Evolutionary conservation across 805 yeast species (phyloP).

Genomic region (Saccharomycopsis sp.): DNA sequence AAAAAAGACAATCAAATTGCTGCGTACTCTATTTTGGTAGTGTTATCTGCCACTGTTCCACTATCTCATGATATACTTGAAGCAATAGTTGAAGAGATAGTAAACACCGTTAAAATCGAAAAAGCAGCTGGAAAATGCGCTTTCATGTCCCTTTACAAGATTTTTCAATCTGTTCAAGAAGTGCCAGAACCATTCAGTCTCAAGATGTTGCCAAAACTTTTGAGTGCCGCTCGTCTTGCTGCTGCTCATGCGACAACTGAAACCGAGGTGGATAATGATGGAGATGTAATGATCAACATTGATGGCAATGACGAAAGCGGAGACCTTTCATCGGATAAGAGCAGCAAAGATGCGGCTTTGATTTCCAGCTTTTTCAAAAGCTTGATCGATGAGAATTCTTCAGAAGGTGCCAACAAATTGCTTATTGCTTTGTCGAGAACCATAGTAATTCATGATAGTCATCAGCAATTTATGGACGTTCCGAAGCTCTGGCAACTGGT

Average conservation of each 20-base stretch:
- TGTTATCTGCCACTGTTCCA: conserved; percentile 66
- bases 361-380: background rate
- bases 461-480: conserved; percentile 23
- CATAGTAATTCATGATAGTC: conserved; percentile 21
- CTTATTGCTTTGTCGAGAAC: conserved; percentile 11
- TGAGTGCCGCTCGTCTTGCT: conserved; percentile 22
- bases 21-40: conserved; percentile 76
- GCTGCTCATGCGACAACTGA: conserved; percentile 26
- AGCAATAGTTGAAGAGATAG: conserved; percentile 57
- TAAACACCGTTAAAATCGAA: conserved; percentile 36
- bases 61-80: conserved; percentile 45
- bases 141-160: conserved; percentile 39
- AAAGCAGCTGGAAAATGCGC: conserved; percentile 35
- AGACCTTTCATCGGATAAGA: background rate
- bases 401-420: conserved; percentile 7
- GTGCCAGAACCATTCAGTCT: conserved; percentile 6
- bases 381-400: conserved; percentile 2
- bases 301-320: background rate
- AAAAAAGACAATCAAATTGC: conserved; percentile 66
- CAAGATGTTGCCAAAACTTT: background rate
- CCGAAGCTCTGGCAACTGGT: conserved; percentile 22
- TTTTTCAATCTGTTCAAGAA: conserved; percentile 40
- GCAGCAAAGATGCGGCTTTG: background rate
- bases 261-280: conserved; percentile 10
- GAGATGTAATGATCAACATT: background rate